A percentile compares a stretch with the other conserved stretches of the same genome.
phyloP scores from a whole-genome alignment of 805 yeast species.

The Saccharomyces eubayanus region DNA sequence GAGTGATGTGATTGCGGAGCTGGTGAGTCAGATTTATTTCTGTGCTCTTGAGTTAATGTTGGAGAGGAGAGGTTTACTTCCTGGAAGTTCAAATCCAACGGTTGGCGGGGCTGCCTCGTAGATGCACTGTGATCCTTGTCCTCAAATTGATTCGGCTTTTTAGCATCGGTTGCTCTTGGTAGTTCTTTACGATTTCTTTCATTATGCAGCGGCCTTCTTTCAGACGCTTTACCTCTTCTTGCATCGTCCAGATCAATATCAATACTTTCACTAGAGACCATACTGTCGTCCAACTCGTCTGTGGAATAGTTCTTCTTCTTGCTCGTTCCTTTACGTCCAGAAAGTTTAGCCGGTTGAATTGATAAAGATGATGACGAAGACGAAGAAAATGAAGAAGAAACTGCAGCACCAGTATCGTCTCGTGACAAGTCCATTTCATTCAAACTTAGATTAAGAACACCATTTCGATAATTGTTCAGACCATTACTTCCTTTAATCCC shows the following conservation, averaged over 20 bases:
- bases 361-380: not conserved
- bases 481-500: not conserved
- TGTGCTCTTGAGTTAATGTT: slow-evolving; percentile 7
- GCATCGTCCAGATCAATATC: slow-evolving; percentile 13
- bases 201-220: slow-evolving; percentile 1
- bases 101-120: not conserved
- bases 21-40: slow-evolving; percentile 1
- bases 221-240: slow-evolving; percentile 5
- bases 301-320: slow-evolving; percentile 4
- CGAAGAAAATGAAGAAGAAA: not conserved
- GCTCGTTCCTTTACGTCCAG: not conserved
- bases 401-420: slow-evolving; percentile 1
- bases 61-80: slow-evolving; percentile 3
- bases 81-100: not conserved
- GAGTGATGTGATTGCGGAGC: not conserved
- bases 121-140: not conserved
- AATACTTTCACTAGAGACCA: slow-evolving; percentile 17
- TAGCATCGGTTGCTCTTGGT: not conserved
- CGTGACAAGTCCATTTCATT: slow-evolving; percentile 16
- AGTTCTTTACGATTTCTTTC: not conserved
- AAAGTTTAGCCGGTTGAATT: not conserved
- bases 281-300: slow-evolving; percentile 5
- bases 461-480: slow-evolving; percentile 1
- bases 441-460: slow-evolving; percentile 11
- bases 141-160: not conserved